A percentile compares a stretch with the other conserved stretches of the same genome.
These are phyloP conservation scores for Jaminaea rosea DNA, from an alignment of 1,284 basidiomycete species.

Conservation along the genomic window DNA sequence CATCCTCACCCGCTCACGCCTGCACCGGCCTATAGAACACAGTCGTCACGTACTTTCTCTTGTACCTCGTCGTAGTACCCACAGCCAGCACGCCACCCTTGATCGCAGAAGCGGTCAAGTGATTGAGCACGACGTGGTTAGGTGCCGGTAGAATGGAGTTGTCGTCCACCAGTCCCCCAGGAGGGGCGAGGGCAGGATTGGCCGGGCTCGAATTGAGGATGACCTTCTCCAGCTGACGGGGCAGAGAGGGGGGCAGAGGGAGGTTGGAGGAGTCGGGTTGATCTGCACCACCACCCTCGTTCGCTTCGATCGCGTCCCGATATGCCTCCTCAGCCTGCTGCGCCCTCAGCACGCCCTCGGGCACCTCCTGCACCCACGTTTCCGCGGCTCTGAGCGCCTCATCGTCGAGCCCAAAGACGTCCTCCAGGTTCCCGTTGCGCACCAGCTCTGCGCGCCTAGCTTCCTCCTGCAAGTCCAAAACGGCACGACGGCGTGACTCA, in stretches of 20 bases:
- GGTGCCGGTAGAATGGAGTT: conserved; percentile 86
- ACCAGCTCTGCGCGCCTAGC: conserved; percentile 22
- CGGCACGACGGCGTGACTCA: neutral
- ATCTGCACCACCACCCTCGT: conserved; percentile 8
- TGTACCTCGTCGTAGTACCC: conserved; percentile 83
- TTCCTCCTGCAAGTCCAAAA: conserved; percentile 26
- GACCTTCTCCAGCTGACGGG: conserved; percentile 83
- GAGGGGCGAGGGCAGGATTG: conserved; percentile 18
- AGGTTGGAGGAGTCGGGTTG: conserved; percentile 10
- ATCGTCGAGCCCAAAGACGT: conserved; percentile 33
- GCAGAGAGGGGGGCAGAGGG: conserved; percentile 59
- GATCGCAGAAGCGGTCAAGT: conserved; percentile 91
- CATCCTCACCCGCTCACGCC: too few relatives aligned
- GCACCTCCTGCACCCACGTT: conserved; percentile 48
- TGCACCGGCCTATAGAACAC: conserved; percentile 52
- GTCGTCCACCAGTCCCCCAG: conserved; percentile 62
- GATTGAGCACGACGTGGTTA: conserved; percentile 87
- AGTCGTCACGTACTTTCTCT: conserved; percentile 72
- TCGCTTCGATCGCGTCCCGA: conserved; percentile 23
- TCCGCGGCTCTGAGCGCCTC: conserved; percentile 18
- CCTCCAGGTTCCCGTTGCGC: conserved; percentile 27
- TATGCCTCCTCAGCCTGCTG: conserved; percentile 35
- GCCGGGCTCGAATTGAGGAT: conserved; percentile 63
- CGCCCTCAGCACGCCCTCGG: conserved; percentile 40
- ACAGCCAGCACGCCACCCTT: conserved; percentile 87